These are phyloP conservation scores for Vicia villosa DNA, from an alignment of 306 rosid species.

Conservation along the genomic window DNA sequence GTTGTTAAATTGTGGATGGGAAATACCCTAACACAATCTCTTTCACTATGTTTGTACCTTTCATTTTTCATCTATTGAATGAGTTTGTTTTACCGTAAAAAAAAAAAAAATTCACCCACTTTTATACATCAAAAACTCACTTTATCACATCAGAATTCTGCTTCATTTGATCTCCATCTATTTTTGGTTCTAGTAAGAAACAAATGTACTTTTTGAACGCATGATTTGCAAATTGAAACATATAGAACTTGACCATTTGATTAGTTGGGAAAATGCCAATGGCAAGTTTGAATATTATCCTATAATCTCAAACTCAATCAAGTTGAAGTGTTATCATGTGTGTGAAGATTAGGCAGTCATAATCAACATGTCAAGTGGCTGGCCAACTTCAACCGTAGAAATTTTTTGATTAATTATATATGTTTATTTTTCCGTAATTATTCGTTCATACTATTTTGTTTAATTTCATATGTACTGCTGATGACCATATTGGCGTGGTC, in stretches of 20 bases:
- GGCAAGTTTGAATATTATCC: slow-evolving; percentile 16
- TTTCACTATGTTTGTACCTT: no score
- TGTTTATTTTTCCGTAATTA: background rate
- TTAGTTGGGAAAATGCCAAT: slow-evolving; percentile 27
- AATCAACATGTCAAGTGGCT: slow-evolving; percentile 38
- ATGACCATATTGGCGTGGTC: background rate
- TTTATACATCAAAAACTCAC: no score
- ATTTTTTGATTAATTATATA: slow-evolving; percentile 8
- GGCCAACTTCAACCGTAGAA: slow-evolving; percentile 39
- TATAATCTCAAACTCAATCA: background rate
- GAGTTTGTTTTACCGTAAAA: no score
- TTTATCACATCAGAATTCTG: no score
- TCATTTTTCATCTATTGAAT: no score
- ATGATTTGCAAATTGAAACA: background rate
- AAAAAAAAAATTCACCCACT: no score
- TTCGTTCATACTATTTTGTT: background rate
- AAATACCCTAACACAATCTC: no score
- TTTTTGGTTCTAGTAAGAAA: no score
- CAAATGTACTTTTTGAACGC: background rate
- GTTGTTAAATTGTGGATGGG: no score
- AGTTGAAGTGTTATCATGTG: slow-evolving; percentile 21
- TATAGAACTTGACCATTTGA: background rate
- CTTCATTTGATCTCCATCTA: no score
- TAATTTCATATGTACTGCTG: slow-evolving; percentile 17
- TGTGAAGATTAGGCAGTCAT: slow-evolving; percentile 33